phyloP scores from a whole-genome alignment of 176 grass and related monocot species.

The Lolium multiflorum region DNA sequence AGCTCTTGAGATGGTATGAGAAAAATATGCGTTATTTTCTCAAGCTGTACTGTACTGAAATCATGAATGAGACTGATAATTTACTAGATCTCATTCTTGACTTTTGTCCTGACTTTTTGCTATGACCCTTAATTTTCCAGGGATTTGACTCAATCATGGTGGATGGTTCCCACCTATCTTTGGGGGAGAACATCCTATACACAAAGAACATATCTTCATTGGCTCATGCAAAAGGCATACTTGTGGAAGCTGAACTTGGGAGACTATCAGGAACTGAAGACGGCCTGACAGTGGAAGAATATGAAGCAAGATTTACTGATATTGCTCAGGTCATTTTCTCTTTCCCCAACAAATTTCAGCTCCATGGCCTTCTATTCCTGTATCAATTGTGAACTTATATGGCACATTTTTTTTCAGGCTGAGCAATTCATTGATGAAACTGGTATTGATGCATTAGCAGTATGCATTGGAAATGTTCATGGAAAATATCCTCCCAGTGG shows the following conservation, averaged over 20 bases:
- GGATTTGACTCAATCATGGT: slow-evolving; percentile 98
- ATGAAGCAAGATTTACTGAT: slow-evolving; percentile 86
- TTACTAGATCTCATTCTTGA: slow-evolving; percentile 36
- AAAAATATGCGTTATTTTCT: slow-evolving; percentile 28
- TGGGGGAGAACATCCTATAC: slow-evolving; percentile 71
- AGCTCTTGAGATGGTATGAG: slow-evolving; percentile 86
- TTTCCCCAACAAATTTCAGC: slow-evolving; percentile 30
- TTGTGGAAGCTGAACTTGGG: slow-evolving; percentile 97
- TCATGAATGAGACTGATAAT: slow-evolving; percentile 29
- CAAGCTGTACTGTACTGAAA: slow-evolving; percentile 25
- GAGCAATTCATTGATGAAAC: slow-evolving; percentile 85
- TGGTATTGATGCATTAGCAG: slow-evolving; percentile 80
- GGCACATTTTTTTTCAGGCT: slow-evolving; percentile 67
- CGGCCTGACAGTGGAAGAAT: slow-evolving; percentile 87
- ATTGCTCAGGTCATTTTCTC: slow-evolving; percentile 67
- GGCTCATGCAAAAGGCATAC: slow-evolving; percentile 65
- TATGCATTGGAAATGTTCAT: slow-evolving; percentile 97
- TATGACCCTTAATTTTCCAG: slow-evolving; percentile 51
- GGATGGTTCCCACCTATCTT: slow-evolving; percentile 83
- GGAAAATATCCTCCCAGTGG: slow-evolving; percentile 84
- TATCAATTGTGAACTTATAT: slow-evolving; percentile 30
- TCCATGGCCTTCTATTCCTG: slow-evolving; percentile 30
- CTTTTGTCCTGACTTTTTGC: slow-evolving; percentile 27
- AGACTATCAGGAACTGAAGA: slow-evolving; percentile 92
- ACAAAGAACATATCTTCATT: slow-evolving; percentile 71